These are phyloP conservation scores for Boletus rubropictus DNA, from an alignment of 768 basidiomycete species.

Conservation along the genomic window DNA sequence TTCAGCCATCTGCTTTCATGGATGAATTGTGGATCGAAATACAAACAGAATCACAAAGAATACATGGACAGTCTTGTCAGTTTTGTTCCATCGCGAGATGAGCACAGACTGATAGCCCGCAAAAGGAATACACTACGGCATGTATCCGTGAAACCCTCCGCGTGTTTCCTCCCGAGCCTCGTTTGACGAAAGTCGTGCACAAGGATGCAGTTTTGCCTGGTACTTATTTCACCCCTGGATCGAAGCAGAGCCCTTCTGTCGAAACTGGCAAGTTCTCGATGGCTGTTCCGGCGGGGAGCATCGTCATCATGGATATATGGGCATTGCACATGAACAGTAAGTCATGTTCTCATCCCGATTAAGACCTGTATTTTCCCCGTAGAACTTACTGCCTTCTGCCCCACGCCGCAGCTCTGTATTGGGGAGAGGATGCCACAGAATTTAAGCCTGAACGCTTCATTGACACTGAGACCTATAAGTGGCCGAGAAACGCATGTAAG, in stretches of 20 bases:
- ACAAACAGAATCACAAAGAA: conserved; percentile 36
- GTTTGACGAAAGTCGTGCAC: conserved; percentile 32
- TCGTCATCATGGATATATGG: conserved; percentile 37
- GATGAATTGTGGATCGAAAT: neutral
- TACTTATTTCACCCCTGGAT: conserved; percentile 30
- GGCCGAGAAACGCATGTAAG: conserved; percentile 49
- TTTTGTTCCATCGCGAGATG: neutral
- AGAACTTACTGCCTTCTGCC: neutral
- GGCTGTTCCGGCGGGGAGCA: conserved; percentile 35
- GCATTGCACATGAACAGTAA: conserved; percentile 43
- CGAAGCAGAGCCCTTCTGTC: conserved; percentile 1
- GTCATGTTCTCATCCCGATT: conserved; percentile 8
- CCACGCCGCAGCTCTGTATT: conserved; percentile 37
- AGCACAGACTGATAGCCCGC: neutral
- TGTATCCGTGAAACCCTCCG: conserved; percentile 45
- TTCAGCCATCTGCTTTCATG: neutral
- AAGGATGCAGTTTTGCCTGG: conserved; percentile 33
- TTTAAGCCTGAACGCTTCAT: conserved; percentile 50
- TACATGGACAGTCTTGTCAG: conserved; percentile 35
- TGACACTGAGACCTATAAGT: conserved; percentile 43
- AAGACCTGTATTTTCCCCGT: neutral
- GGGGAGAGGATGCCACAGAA: conserved; percentile 41
- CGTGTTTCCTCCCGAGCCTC: conserved; percentile 34
- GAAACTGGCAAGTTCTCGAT: conserved; percentile 31
- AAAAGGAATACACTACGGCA: conserved; percentile 41